Evolutionary conservation across 768 basidiomycete species (phyloP).

Genomic region (Astraeus odoratus): DNA sequence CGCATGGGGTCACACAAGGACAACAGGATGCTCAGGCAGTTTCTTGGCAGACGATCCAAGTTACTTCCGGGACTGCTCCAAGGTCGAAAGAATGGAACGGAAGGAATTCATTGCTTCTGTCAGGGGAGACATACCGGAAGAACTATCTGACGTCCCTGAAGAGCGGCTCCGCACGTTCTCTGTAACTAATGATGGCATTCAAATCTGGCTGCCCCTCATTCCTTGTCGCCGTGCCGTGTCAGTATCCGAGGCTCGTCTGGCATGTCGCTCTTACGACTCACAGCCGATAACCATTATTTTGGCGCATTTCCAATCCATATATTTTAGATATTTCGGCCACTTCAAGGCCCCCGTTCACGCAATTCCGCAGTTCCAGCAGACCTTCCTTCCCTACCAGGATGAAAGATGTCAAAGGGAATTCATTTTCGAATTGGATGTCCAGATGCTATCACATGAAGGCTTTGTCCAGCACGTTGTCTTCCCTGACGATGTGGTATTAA

Average conservation of each 20-base stretch:
- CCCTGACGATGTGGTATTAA: neutral
- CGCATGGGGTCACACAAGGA: constrained; percentile 10
- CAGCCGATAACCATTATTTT: neutral
- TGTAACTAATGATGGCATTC: too few species aligned
- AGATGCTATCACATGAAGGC: neutral
- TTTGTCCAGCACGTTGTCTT: neutral
- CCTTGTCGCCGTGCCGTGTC: neutral
- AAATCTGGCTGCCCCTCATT: neutral
- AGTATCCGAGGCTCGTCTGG: neutral
- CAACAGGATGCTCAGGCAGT: too few species aligned
- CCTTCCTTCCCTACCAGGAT: neutral
- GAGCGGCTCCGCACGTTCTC: too few species aligned
- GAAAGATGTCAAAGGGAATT: neutral
- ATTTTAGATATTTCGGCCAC: neutral
- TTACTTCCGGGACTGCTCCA: neutral
- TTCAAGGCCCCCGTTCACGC: neutral
- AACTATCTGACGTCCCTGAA: too few species aligned
- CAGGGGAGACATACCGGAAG: too few species aligned
- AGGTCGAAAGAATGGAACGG: neutral
- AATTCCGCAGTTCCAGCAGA: too few species aligned
- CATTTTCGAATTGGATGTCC: neutral
- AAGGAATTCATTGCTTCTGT: too few species aligned
- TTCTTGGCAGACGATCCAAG: too few species aligned
- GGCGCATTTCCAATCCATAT: neutral
- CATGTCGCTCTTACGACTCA: neutral